Conservation (phyloP, 2,329 filamentous ascomycete genomes). For the Alternaria atra region DNA sequence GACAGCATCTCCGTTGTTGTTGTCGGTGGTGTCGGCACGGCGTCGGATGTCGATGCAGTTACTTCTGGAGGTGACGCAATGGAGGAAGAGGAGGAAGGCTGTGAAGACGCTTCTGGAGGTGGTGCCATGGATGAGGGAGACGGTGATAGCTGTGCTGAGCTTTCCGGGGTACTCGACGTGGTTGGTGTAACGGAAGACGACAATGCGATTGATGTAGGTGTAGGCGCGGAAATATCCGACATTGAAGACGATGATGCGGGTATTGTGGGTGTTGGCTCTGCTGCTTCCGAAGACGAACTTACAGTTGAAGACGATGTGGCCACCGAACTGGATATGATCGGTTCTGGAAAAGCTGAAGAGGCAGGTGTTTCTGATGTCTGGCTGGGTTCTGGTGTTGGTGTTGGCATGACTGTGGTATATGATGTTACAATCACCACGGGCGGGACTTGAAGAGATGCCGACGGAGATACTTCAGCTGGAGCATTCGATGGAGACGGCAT, state of each 20-base stretch:
- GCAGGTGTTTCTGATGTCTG: conserved; percentile 5
- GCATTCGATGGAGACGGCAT: conserved; percentile 13
- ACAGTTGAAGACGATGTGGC: not conserved
- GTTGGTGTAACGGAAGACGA: not conserved
- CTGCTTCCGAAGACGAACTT: not conserved
- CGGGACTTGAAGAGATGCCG: conserved; percentile 29
- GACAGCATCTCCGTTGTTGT: conserved; percentile 9
- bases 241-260: not conserved
- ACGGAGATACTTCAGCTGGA: conserved; percentile 11
- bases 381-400: conserved; percentile 8
- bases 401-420: conserved; percentile 40
- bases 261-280: not conserved
- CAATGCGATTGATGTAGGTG: not conserved
- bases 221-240: not conserved
- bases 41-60: conserved; percentile 1
- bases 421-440: conserved; percentile 44
- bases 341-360: conserved; percentile 1
- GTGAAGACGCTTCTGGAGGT: not conserved
- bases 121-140: not conserved
- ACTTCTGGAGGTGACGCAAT: not conserved
- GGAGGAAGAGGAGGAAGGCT: not conserved
- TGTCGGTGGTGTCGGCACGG: not conserved
- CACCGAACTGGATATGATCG: conserved; percentile 2
- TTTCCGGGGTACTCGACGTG: not conserved
- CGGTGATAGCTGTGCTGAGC: conserved; percentile 4